These are phyloP conservation scores for Conticribra weissflogii DNA, from an alignment of 108 stramenopile genomes.

Conservation along the genomic window DNA sequence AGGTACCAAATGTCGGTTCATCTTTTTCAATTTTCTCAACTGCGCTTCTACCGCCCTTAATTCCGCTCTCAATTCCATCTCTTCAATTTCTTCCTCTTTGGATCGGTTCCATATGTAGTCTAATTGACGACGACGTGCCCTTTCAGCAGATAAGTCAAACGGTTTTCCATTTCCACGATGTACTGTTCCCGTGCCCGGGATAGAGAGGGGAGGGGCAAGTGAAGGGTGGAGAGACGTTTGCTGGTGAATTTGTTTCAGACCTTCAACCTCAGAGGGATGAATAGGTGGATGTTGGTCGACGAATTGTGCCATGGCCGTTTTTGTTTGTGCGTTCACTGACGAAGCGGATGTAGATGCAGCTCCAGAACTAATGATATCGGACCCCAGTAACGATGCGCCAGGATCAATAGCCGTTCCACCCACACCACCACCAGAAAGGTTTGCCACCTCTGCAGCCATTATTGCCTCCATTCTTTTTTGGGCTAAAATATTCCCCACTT, in stretches of 20 bases:
- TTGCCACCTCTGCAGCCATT: constrained; percentile 40
- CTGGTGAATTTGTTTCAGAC: constrained; percentile 10
- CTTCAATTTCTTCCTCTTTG: constrained; percentile 86
- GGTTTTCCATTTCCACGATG: constrained; percentile 45
- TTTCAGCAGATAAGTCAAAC: constrained; percentile 80
- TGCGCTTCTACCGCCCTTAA: constrained; percentile 78
- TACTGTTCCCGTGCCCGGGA: constrained; percentile 64
- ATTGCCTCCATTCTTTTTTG: constrained; percentile 44
- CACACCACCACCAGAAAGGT: constrained; percentile 39
- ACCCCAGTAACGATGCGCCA: background rate
- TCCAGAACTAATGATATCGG: background rate
- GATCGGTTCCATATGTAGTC: constrained; percentile 79
- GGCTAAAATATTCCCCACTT: constrained; percentile 69
- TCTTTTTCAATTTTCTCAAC: constrained; percentile 83
- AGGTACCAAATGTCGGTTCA: constrained; percentile 69
- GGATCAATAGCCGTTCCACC: background rate
- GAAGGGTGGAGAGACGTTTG: constrained; percentile 19
- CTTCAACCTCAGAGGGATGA: constrained; percentile 11
- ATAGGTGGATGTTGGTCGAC: background rate
- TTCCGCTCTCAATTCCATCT: constrained; percentile 73
- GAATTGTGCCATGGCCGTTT: background rate
- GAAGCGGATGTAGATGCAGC: too few relatives aligned
- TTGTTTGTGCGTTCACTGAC: too few relatives aligned
- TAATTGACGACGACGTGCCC: constrained; percentile 69
- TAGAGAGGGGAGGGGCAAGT: constrained; percentile 17